Conservation (phyloP, 768 basidiomycete species). For the Hygrocybe punicea region DNA sequence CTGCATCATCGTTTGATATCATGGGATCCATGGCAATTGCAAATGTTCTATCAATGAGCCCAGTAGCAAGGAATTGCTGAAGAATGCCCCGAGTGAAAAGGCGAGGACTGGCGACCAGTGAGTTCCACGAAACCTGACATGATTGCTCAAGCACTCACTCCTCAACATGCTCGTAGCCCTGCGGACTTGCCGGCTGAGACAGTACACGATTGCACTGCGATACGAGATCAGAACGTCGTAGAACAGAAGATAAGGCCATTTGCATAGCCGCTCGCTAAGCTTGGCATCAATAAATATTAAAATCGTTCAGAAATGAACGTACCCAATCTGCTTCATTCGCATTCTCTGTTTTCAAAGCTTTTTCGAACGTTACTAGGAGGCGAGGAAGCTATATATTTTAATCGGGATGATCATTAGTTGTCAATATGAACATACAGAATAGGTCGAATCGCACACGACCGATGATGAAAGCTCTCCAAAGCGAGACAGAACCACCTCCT, state of each 20-base stretch:
- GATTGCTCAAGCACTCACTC: constrained; percentile 22
- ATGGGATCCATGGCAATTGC: constrained; percentile 51
- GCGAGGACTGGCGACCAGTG: constrained; percentile 20
- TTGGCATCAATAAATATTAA: constrained; percentile 6
- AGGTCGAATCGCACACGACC: constrained; percentile 53
- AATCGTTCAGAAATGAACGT: constrained; percentile 15
- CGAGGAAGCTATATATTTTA: constrained; percentile 51
- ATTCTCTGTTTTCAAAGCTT: constrained; percentile 50
- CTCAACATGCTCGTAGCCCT: constrained; percentile 26
- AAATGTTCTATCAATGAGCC: constrained; percentile 54
- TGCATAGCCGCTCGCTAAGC: constrained; percentile 44
- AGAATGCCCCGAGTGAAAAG: constrained; percentile 50
- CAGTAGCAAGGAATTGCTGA: constrained; percentile 50
- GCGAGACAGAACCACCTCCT: constrained; percentile 29
- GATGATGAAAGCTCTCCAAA: constrained; percentile 72
- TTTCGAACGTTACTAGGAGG: constrained; percentile 55
- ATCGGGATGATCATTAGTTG: constrained; percentile 1
- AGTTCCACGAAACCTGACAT: not conserved
- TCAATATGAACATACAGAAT: not conserved
- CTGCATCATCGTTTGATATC: constrained; percentile 45
- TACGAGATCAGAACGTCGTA: constrained; percentile 54
- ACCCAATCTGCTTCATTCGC: constrained; percentile 59
- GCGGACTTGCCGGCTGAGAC: constrained; percentile 28
- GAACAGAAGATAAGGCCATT: constrained; percentile 45
- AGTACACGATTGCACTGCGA: constrained; percentile 51